These are phyloP conservation scores for Wickerhamomyces sp. DNA, from an alignment of 1,139 yeast species.

Conservation along the genomic window DNA sequence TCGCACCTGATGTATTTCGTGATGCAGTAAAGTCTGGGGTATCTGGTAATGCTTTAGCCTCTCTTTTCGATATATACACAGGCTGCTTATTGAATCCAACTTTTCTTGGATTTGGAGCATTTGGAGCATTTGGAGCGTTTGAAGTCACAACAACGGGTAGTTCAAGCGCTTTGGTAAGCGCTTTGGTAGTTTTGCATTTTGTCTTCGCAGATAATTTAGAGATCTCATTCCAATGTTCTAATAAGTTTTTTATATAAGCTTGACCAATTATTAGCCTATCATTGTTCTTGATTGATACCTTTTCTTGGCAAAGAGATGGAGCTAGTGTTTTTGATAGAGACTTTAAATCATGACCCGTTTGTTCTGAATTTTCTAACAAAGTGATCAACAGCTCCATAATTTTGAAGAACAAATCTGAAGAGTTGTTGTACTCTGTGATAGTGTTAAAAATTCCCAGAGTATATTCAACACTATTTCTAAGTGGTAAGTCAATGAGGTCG, in stretches of 20 bases:
- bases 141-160: too few relatives aligned
- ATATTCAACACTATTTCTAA: constrained; percentile 40
- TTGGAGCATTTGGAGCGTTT: background rate
- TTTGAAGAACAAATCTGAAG: constrained; percentile 33
- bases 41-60: constrained; percentile 3
- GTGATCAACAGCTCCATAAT: constrained; percentile 38
- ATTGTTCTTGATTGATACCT: constrained; percentile 39
- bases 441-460: constrained; percentile 33
- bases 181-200: background rate
- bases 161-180: constrained; percentile 1
- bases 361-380: constrained; percentile 28
- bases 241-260: constrained; percentile 44
- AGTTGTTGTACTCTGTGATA: constrained; percentile 29
- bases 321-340: constrained; percentile 46
- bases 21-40: background rate
- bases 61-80: background rate
- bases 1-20: constrained; percentile 1
- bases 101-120: constrained; percentile 3
- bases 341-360: constrained; percentile 43
- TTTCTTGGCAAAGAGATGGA: constrained; percentile 50
- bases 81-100: constrained; percentile 1
- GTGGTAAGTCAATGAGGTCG: constrained; percentile 41
- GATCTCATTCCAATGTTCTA: constrained; percentile 40
- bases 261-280: constrained; percentile 46
- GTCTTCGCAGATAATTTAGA: constrained; percentile 1